These are phyloP conservation scores for Hanseniaspora sp. DNA, from an alignment of 1,139 yeast species.

Conservation along the genomic window DNA sequence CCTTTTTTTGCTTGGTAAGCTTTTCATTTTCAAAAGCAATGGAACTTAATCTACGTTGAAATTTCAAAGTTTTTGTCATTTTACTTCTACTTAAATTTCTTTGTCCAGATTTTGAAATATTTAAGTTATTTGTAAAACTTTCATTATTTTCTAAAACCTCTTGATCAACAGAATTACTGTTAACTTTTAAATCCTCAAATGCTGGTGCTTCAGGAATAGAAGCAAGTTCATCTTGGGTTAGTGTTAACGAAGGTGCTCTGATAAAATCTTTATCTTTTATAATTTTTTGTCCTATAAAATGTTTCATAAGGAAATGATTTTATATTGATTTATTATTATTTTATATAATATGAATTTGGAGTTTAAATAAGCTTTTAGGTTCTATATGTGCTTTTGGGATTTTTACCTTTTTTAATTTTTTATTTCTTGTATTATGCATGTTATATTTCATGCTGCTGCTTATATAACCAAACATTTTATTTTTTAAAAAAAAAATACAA, in stretches of 20 bases:
- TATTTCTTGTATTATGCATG: too few species aligned
- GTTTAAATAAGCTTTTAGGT: not conserved
- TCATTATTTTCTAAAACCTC: not conserved
- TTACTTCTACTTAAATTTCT: conserved; percentile 20
- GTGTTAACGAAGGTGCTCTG: conserved; percentile 26
- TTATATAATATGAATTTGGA: not conserved
- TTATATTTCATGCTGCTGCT: too few species aligned
- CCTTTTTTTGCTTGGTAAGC: not conserved
- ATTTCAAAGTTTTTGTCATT: conserved; percentile 25
- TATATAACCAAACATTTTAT: too few species aligned
- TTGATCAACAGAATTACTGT: conserved; percentile 14
- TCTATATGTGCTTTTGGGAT: too few species aligned
- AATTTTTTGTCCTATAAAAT: conserved; percentile 26
- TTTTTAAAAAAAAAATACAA: too few species aligned
- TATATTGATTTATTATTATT: not conserved
- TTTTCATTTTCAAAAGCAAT: conserved; percentile 20
- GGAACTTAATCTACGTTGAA: conserved; percentile 26
- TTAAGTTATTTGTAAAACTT: not conserved
- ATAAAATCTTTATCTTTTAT: conserved; percentile 23
- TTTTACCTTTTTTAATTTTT: too few species aligned
- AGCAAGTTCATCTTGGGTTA: conserved; percentile 25
- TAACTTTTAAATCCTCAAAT: conserved; percentile 15
- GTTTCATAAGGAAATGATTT: conserved; percentile 20
- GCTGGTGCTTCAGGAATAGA: conserved; percentile 22
- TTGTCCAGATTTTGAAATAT: not conserved